Evolutionary conservation across 805 yeast genomes (phyloP).

Genomic region (Metschnikowia noctiluminum): DNA sequence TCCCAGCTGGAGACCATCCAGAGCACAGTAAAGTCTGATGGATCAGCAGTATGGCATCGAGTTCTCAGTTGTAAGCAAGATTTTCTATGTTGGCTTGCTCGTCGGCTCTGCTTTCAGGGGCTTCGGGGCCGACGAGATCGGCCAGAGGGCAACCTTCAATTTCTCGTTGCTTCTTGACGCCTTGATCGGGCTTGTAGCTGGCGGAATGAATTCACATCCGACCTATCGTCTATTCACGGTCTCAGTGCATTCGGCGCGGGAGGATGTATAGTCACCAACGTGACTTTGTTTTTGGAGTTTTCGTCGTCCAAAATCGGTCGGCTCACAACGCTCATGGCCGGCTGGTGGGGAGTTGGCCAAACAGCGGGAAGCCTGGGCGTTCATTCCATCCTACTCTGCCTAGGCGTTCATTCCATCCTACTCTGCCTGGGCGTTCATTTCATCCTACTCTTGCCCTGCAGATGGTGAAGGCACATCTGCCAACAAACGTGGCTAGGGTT

Average conservation of each 20-base stretch:
- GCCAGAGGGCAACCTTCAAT: constrained; percentile 53
- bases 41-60: constrained; percentile 45
- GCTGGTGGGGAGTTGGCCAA: constrained; percentile 61
- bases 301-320: constrained; percentile 50
- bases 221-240: constrained; percentile 48
- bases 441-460: constrained; percentile 36
- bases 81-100: constrained; percentile 49
- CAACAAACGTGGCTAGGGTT: constrained; percentile 12
- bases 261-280: constrained; percentile 55
- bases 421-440: constrained; percentile 30
- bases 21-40: constrained; percentile 42
- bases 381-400: too few relatives aligned
- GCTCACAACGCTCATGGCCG: constrained; percentile 46
- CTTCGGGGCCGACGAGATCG: constrained; percentile 51
- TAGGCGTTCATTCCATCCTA: constrained; percentile 23
- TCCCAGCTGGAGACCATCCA: constrained; percentile 43
- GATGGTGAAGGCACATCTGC: constrained; percentile 5
- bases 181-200: constrained; percentile 50
- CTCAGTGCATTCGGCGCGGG: constrained; percentile 48
- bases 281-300: constrained; percentile 51
- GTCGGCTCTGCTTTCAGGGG: constrained; percentile 58
- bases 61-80: constrained; percentile 41
- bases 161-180: constrained; percentile 47
- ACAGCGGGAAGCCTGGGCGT: constrained; percentile 57
- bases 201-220: constrained; percentile 48